Evolutionary conservation across 2,329 filamentous ascomycete genomes (phyloP).

Genomic region (Karstenula rhodostoma): DNA sequence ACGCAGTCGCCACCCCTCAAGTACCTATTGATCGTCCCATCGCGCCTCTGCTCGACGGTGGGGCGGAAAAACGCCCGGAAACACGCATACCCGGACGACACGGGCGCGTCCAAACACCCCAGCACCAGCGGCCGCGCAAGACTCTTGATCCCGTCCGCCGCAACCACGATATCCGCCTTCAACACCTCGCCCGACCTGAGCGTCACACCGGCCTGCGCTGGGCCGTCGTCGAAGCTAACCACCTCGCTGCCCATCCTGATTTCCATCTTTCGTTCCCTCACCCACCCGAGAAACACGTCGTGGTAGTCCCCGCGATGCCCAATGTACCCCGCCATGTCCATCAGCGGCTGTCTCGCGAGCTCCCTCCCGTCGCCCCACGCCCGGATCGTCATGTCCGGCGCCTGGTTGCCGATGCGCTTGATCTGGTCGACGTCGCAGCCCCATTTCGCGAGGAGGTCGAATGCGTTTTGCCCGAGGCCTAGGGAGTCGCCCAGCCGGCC

Average conservation of each 20-base stretch:
- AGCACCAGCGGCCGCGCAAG: constrained; percentile 59
- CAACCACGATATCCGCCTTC: constrained; percentile 57
- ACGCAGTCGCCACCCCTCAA: constrained; percentile 27
- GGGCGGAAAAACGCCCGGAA: constrained; percentile 54
- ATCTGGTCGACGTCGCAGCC: constrained; percentile 50
- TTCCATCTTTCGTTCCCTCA: constrained; percentile 20
- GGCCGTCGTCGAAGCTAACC: constrained; percentile 24
- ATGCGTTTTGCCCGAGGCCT: constrained; percentile 58
- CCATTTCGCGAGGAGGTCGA: constrained; percentile 57
- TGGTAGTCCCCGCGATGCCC: constrained; percentile 33
- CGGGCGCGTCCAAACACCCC: constrained; percentile 57
- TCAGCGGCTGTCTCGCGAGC: constrained; percentile 57
- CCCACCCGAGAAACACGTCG: constrained; percentile 31
- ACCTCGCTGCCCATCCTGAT: constrained; percentile 32
- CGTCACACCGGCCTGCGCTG: constrained; percentile 23
- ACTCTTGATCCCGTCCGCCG: constrained; percentile 60
- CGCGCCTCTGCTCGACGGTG: constrained; percentile 25
- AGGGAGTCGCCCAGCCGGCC: constrained; percentile 57
- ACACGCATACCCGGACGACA: constrained; percentile 60
- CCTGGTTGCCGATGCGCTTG: constrained; percentile 58
- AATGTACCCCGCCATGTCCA: constrained; percentile 57
- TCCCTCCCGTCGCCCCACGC: constrained; percentile 59
- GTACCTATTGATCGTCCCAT: constrained; percentile 25
- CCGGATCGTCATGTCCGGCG: constrained; percentile 58
- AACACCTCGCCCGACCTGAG: constrained; percentile 33